Evolutionary conservation across 345 rosid species (phyloP).

Genomic region (Combretum micranthum): DNA sequence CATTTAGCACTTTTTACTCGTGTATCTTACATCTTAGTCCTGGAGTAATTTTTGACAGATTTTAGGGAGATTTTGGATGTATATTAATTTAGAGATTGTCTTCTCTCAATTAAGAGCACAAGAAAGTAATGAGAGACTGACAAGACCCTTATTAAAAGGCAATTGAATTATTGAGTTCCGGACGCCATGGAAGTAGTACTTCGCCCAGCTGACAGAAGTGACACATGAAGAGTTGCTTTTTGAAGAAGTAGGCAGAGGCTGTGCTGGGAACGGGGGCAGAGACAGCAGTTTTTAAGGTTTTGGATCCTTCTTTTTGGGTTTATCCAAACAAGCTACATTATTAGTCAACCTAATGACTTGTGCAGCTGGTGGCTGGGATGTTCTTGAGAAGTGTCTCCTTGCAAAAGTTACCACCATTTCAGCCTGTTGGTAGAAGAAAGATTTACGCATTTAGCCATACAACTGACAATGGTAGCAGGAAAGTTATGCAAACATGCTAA

Average conservation of each 20-base stretch:
- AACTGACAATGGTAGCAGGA: no score
- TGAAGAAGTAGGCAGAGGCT: constrained; percentile 35
- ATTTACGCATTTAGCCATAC: no score
- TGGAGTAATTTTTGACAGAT: no score
- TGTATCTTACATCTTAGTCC: no score
- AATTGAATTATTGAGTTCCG: constrained; percentile 48
- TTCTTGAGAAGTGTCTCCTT: constrained; percentile 11
- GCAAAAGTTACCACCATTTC: no score
- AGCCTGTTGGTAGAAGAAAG: no score
- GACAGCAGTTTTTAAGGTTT: constrained; percentile 74
- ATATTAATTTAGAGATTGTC: no score
- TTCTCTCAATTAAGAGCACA: no score
- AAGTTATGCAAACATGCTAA: no score
- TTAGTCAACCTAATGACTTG: constrained; percentile 59
- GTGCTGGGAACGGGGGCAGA: constrained; percentile 71
- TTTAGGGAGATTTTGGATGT: no score
- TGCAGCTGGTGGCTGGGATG: constrained; percentile 11
- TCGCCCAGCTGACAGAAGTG: constrained; percentile 81
- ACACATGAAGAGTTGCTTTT: constrained; percentile 24
- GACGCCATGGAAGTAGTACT: constrained; percentile 67
- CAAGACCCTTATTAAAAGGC: constrained; percentile 85
- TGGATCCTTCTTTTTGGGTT: constrained; percentile 42
- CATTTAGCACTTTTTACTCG: no score
- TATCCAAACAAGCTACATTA: constrained; percentile 46
- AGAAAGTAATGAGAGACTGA: constrained; percentile 21